A percentile compares a stretch with the other conserved stretches of the same genome.
These are phyloP conservation scores for Fragaria ananassa DNA, from an alignment of 306 rosid species.

Conservation along the genomic window DNA sequence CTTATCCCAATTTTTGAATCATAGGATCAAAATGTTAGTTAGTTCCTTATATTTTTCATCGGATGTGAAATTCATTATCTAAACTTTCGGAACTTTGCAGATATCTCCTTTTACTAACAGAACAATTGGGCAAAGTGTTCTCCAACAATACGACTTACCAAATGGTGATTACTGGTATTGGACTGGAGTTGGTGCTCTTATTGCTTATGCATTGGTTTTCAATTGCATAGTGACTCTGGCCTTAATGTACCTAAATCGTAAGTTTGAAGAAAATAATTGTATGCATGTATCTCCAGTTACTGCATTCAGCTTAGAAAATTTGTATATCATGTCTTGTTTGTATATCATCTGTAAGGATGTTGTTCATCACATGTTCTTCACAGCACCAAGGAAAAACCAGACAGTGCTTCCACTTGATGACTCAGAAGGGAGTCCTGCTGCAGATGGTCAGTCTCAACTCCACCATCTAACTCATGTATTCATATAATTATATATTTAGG, in stretches of 20 bases:
- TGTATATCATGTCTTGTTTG: neutral
- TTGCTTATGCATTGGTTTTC: constrained; percentile 50
- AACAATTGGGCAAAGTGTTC: constrained; percentile 62
- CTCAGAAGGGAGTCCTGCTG: constrained; percentile 34
- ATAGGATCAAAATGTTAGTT: constrained; percentile 3
- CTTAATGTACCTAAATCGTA: constrained; percentile 73
- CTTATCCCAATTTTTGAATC: constrained; percentile 8
- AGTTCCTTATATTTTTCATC: neutral
- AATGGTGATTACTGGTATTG: constrained; percentile 64
- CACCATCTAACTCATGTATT: constrained; percentile 7
- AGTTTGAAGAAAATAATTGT: constrained; percentile 31
- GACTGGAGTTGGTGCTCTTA: constrained; percentile 50
- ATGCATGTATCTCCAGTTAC: constrained; percentile 2
- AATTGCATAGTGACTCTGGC: constrained; percentile 62
- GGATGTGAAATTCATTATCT: neutral
- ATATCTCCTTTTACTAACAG: constrained; percentile 39
- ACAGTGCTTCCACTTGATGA: constrained; percentile 44
- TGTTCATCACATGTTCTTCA: constrained; percentile 10
- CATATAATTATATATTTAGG: neutral
- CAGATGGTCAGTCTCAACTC: constrained; percentile 35
- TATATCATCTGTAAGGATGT: constrained; percentile 13
- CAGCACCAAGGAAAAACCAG: constrained; percentile 62
- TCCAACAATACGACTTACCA: constrained; percentile 53
- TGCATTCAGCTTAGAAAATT: constrained; percentile 3
- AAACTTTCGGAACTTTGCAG: constrained; percentile 40